A percentile compares a stretch with the other conserved stretches of the same genome.
Conservation (phyloP, 306 rosid genomes). For the Acacia crassicarpa region DNA sequence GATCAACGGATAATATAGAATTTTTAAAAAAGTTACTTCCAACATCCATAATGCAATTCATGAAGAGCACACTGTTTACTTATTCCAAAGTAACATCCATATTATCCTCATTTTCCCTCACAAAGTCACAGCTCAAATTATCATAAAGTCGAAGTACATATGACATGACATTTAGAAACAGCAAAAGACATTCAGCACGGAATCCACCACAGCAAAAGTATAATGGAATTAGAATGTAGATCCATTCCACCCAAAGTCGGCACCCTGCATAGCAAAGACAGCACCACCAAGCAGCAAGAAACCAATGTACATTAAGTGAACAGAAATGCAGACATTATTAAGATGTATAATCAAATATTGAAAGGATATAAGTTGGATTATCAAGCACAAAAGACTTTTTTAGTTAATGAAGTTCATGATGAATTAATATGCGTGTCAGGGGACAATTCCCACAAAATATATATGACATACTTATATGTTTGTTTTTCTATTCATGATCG, state of each 20-base stretch:
- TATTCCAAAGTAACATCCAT: constrained; percentile 8
- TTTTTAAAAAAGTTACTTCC: background rate
- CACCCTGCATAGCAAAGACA: constrained; percentile 64
- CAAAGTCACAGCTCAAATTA: constrained; percentile 14
- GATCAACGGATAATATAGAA: background rate
- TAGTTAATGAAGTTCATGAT: background rate
- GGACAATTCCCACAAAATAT: background rate
- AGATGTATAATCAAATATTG: constrained; percentile 17
- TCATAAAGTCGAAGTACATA: constrained; percentile 5
- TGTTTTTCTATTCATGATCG: background rate
- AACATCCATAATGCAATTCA: background rate
- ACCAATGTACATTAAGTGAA: background rate
- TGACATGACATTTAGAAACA: constrained; percentile 16
- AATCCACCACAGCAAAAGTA: constrained; percentile 15
- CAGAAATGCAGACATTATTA: background rate
- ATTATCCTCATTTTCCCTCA: constrained; percentile 21
- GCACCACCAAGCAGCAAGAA: constrained; percentile 18
- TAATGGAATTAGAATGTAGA: constrained; percentile 57
- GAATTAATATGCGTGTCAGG: background rate
- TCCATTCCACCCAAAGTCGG: constrained; percentile 94
- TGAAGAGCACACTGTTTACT: background rate
- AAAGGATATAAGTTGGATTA: background rate
- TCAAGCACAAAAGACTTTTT: background rate
- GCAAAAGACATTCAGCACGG: constrained; percentile 22
- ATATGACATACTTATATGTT: background rate